Conservation (phyloP, 805 yeast genomes). For the Schwanniomyces pseudopolymorphus region DNA sequence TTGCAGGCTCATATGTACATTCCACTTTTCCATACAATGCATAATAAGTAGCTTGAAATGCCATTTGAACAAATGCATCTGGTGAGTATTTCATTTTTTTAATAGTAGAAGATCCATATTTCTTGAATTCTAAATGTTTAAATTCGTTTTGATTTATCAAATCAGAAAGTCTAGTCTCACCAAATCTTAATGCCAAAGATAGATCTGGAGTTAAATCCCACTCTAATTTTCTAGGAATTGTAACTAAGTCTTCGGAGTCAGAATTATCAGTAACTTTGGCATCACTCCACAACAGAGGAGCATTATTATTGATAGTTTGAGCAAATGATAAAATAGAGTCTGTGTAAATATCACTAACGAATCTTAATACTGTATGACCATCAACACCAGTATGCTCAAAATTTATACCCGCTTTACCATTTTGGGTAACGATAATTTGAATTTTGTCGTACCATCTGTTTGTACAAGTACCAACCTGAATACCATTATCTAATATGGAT, state of each 20-base stretch:
- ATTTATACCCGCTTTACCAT: constrained; percentile 90
- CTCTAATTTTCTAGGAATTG: constrained; percentile 83
- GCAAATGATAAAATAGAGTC: constrained; percentile 89
- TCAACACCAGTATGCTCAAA: constrained; percentile 95
- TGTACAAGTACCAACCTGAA: constrained; percentile 91
- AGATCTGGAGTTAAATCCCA: constrained; percentile 81
- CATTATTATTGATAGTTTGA: constrained; percentile 69
- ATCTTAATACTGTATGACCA: constrained; percentile 88
- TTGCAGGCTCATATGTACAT: constrained; percentile 93
- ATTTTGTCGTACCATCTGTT: constrained; percentile 94
- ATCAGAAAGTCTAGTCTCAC: constrained; percentile 86
- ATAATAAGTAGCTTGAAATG: constrained; percentile 88
- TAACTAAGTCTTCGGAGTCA: constrained; percentile 32
- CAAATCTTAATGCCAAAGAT: constrained; percentile 78
- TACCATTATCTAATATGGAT: constrained; percentile 74
- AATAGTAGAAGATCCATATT: constrained; percentile 73
- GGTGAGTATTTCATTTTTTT: constrained; percentile 87
- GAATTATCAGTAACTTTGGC: constrained; percentile 15
- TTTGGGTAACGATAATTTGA: constrained; percentile 81
- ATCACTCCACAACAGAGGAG: constrained; percentile 68
- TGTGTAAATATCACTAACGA: constrained; percentile 87
- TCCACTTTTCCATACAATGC: constrained; percentile 91
- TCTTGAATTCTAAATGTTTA: constrained; percentile 70
- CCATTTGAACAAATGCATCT: constrained; percentile 93
- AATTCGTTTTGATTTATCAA: constrained; percentile 88